Evolutionary conservation across 164 flowering plant species (phyloP).

Genomic region (Kalanchoe fedtschenkoi): DNA sequence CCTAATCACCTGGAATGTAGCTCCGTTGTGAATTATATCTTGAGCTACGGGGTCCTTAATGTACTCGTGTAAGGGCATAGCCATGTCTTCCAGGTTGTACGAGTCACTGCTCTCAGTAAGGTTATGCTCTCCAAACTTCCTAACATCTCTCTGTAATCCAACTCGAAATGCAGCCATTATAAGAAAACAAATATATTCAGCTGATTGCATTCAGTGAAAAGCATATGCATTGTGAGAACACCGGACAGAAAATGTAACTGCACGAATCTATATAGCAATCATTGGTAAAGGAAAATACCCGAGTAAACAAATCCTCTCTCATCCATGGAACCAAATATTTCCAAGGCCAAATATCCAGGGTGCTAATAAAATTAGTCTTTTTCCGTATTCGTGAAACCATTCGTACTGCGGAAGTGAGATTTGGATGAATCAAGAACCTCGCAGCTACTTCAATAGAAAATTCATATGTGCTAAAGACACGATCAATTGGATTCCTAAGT

Average conservation of each 20-base stretch:
- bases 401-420: constrained; percentile 62
- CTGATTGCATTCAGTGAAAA: not conserved
- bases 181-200: not conserved
- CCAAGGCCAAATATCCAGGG: constrained; percentile 99
- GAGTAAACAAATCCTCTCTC: constrained; percentile 84
- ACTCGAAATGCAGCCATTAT: not conserved
- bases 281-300: constrained; percentile 41
- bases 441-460: constrained; percentile 95
- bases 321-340: constrained; percentile 99
- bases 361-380: constrained; percentile 50
- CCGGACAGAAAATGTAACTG: not conserved
- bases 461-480: constrained; percentile 93
- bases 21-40: constrained; percentile 90
- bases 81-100: constrained; percentile 55
- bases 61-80: constrained; percentile 71
- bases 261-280: not conserved
- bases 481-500: constrained; percentile 79
- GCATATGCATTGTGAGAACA: not conserved
- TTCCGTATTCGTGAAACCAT: constrained; percentile 41
- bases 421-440: constrained; percentile 83
- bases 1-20: constrained; percentile 80
- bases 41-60: constrained; percentile 63
- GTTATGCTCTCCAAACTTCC: constrained; percentile 21
- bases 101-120: constrained; percentile 24
- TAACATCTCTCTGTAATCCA: constrained; percentile 55